Percentiles rank a stretch among this genome's conserved stretches.
Evolutionary conservation across 2,329 filamentous ascomycete genomes (phyloP).

Genomic region (Talaromyces sp.): DNA sequence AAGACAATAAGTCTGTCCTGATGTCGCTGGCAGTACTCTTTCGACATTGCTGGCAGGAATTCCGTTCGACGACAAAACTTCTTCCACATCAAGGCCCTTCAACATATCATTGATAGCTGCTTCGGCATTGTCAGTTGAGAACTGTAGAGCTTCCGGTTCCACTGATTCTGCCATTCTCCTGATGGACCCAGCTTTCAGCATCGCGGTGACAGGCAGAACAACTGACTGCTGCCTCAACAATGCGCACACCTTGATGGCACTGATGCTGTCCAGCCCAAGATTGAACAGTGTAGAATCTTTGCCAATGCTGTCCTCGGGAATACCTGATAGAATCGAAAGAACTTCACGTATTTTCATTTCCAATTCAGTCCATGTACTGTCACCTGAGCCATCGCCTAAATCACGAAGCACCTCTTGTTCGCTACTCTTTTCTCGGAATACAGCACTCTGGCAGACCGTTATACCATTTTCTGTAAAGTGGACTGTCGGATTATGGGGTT

Average conservation of each 20-base stretch:
- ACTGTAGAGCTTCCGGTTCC: slow-evolving; percentile 12
- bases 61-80: slow-evolving; percentile 12
- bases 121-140: slow-evolving; percentile 13
- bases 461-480: slow-evolving; percentile 47
- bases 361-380: slow-evolving; percentile 23
- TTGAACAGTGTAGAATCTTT: slow-evolving; percentile 67
- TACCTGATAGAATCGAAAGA: slow-evolving; percentile 53
- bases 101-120: slow-evolving; percentile 25
- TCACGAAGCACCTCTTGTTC: background rate
- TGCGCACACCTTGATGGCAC: slow-evolving; percentile 74
- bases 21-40: slow-evolving; percentile 59
- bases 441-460: slow-evolving; percentile 58
- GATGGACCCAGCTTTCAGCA: slow-evolving; percentile 62
- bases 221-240: slow-evolving; percentile 60
- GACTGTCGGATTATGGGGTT: slow-evolving; percentile 48
- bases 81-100: slow-evolving; percentile 22
- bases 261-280: slow-evolving; percentile 86
- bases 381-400: background rate
- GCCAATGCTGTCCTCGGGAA: slow-evolving; percentile 53
- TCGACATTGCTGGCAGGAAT: slow-evolving; percentile 47
- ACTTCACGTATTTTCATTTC: slow-evolving; percentile 40
- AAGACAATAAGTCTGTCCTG: slow-evolving; percentile 78
- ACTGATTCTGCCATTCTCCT: slow-evolving; percentile 51
- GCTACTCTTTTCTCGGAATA: slow-evolving; percentile 12
- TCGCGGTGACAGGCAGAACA: slow-evolving; percentile 60